Conservation (phyloP, 257 asterid genomes). For the Solanum clarkiae region DNA sequence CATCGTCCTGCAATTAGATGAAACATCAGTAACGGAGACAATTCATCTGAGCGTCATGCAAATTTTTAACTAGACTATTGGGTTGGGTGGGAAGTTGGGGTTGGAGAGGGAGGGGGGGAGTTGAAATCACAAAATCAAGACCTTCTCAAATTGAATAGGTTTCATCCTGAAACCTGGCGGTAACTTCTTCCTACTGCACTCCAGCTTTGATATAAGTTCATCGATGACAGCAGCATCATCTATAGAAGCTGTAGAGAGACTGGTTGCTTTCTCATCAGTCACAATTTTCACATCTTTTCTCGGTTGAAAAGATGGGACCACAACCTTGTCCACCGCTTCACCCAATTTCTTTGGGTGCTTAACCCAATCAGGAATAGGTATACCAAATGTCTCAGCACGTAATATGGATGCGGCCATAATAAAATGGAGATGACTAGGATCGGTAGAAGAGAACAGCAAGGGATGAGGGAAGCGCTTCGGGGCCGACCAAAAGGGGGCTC, state of each 20-base stretch:
- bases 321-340: constrained; percentile 47
- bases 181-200: constrained; percentile 36
- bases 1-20: constrained; percentile 56
- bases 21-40: not conserved
- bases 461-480: constrained; percentile 87
- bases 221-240: constrained; percentile 70
- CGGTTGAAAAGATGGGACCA: constrained; percentile 69
- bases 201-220: constrained; percentile 62
- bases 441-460: constrained; percentile 48
- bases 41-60: not conserved
- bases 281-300: constrained; percentile 55
- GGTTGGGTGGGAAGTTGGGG: not conserved
- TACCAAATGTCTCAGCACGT: constrained; percentile 78
- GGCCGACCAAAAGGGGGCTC: constrained; percentile 93
- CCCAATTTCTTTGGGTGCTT: constrained; percentile 58
- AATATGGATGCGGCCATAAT: constrained; percentile 63
- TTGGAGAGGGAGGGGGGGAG: too few species aligned
- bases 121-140: not conserved
- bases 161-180: constrained; percentile 63
- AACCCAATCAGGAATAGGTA: constrained; percentile 79
- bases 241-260: constrained; percentile 59
- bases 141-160: constrained; percentile 94
- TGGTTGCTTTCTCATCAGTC: constrained; percentile 87
- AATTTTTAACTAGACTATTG: not conserved
- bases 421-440: constrained; percentile 83